phyloP scores from a whole-genome alignment of 2,329 filamentous ascomycete species.

The Monilinia aucupariae region DNA sequence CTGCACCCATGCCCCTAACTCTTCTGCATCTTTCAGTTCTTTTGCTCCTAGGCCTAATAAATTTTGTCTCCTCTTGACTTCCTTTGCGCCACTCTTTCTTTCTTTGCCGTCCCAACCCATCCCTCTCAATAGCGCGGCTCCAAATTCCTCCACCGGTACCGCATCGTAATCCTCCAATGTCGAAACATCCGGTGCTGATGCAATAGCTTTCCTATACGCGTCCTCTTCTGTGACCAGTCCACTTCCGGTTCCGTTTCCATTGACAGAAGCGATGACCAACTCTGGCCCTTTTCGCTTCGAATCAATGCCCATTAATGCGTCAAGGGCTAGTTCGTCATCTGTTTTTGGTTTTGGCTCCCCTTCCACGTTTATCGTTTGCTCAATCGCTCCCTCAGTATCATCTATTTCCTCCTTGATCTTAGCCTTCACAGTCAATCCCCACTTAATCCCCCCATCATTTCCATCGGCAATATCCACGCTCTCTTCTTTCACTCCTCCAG shows the following conservation, averaged over 20 bases:
- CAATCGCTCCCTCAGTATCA: conserved; percentile 22
- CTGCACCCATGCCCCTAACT: conserved; percentile 77
- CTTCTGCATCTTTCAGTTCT: conserved; percentile 63
- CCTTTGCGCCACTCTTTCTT: conserved; percentile 53
- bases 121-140: conserved; percentile 78
- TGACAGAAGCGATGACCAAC: conserved; percentile 45
- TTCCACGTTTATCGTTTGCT: conserved; percentile 20
- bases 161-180: conserved; percentile 80
- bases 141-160: conserved; percentile 91
- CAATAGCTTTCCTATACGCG: conserved; percentile 65
- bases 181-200: conserved; percentile 66
- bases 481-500: conserved; percentile 28
- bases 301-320: conserved; percentile 57
- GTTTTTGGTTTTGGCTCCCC: conserved; percentile 34
- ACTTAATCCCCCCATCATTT: conserved; percentile 36
- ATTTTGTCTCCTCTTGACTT: conserved; percentile 67
- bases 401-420: conserved; percentile 32
- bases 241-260: conserved; percentile 20
- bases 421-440: conserved; percentile 46
- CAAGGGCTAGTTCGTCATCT: conserved; percentile 60
- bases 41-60: conserved; percentile 87
- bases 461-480: conserved; percentile 40
- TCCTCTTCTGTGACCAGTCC: conserved; percentile 52
- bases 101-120: conserved; percentile 86
- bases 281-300: conserved; percentile 42